Conservation (phyloP, 2,329 filamentous ascomycete species). For the Microdochium trichocladiopsis region DNA sequence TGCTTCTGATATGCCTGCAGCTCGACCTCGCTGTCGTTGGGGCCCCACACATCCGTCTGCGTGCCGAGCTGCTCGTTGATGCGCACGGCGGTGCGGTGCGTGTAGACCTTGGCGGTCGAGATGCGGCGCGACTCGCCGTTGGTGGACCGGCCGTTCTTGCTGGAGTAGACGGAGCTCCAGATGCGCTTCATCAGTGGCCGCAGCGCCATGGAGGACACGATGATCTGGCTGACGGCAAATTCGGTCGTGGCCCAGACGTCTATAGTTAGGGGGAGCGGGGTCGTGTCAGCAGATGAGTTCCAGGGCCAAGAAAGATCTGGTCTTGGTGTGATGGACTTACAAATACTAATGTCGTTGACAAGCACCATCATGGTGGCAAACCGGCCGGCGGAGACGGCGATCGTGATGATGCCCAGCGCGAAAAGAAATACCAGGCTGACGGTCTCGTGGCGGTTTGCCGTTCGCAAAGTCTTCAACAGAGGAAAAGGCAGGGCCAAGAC, state of each 20-base stretch:
- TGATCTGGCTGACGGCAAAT: slow-evolving; percentile 3
- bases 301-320: not conserved
- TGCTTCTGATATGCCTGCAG: not conserved
- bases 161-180: not conserved
- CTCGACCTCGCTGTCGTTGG: not conserved
- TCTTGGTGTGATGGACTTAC: not conserved
- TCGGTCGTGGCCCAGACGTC: slow-evolving; percentile 5
- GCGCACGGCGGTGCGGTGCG: not conserved
- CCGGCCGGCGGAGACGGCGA: slow-evolving; percentile 5
- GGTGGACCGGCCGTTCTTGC: not conserved
- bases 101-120: not conserved
- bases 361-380: slow-evolving; percentile 5
- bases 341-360: slow-evolving; percentile 5
- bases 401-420: slow-evolving; percentile 5
- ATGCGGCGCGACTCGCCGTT: not conserved
- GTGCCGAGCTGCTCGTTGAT: not conserved
- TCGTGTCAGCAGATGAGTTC: too few species aligned
- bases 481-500: slow-evolving; percentile 6
- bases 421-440: slow-evolving; percentile 4
- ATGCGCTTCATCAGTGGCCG: slow-evolving; percentile 2
- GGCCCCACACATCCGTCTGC: not conserved
- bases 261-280: not conserved
- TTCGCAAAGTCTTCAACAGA: slow-evolving; percentile 3
- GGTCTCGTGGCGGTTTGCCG: slow-evolving; percentile 2
- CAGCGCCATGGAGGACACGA: slow-evolving; percentile 5